These are phyloP conservation scores for Nakataea oryzae DNA, from an alignment of 2,329 filamentous ascomycete genomes.

Conservation along the genomic window DNA sequence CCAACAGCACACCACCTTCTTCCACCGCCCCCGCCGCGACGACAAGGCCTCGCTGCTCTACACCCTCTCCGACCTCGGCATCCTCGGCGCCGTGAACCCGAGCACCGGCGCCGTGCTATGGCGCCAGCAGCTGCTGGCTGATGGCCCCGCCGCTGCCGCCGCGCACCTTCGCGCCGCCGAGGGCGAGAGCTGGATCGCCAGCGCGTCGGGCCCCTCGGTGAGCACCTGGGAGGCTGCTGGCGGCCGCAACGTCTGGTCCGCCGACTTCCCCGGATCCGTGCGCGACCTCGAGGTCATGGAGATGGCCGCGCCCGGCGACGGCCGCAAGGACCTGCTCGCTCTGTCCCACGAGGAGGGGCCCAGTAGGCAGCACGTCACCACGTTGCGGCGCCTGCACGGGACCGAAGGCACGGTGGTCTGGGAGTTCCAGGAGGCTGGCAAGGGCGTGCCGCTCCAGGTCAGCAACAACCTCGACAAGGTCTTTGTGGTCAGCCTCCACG, in stretches of 20 bases:
- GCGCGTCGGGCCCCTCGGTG: conserved; percentile 59
- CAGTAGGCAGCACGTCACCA: conserved; percentile 27
- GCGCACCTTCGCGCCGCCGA: conserved; percentile 63
- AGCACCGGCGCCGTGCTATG: conserved; percentile 76
- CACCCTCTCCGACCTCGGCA: conserved; percentile 64
- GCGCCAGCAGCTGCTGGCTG: conserved; percentile 63
- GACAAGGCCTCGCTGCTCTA: conserved; percentile 87
- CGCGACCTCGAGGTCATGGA: conserved; percentile 71
- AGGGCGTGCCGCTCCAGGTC: conserved; percentile 65
- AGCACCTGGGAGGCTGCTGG: conserved; percentile 76
- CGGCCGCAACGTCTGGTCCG: conserved; percentile 70
- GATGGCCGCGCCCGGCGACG: conserved; percentile 44
- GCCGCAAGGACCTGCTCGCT: conserved; percentile 60
- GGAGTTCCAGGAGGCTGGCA: conserved; percentile 58
- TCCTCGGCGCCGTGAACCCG: conserved; percentile 83
- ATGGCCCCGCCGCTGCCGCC: conserved; percentile 15
- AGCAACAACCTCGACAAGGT: conserved; percentile 59
- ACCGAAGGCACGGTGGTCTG: conserved; percentile 64
- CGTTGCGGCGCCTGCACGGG: conserved; percentile 64
- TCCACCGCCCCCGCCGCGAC: conserved; percentile 73
- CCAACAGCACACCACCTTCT: conserved; percentile 78
- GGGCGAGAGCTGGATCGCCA: conserved; percentile 66
- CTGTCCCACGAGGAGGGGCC: conserved; percentile 47
- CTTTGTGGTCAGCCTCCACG: conserved; percentile 69
- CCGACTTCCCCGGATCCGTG: conserved; percentile 45